Evolutionary conservation across 495 filamentous ascomycete genomes (phyloP).

Genomic region (Paragyromitra xinjiangensis): DNA sequence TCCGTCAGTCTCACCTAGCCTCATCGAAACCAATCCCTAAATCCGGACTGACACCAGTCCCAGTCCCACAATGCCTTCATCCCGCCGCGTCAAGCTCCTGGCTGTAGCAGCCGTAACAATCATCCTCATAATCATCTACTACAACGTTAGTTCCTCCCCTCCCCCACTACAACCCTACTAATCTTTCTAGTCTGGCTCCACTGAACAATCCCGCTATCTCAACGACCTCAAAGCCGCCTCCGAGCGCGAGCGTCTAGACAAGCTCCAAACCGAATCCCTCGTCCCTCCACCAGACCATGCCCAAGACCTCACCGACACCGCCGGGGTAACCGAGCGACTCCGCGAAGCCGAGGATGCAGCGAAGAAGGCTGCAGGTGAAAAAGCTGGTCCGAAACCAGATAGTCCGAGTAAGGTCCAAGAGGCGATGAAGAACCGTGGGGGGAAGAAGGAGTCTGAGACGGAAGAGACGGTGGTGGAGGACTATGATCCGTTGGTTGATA

Average conservation of each 20-base stretch:
- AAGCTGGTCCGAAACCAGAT: constrained; percentile 44
- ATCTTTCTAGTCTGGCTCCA: constrained; percentile 7
- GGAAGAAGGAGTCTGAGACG: constrained; percentile 22
- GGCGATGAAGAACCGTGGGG: constrained; percentile 22
- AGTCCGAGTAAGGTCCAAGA: constrained; percentile 34
- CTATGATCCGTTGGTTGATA: constrained; percentile 37
- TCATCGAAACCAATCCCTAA: constrained; percentile 18
- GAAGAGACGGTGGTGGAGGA: neutral
- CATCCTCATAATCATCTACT: constrained; percentile 45
- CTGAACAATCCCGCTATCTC: constrained; percentile 29
- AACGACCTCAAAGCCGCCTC: constrained; percentile 27
- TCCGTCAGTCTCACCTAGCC: neutral
- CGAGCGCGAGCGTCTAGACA: constrained; percentile 31
- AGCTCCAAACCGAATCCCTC: constrained; percentile 30
- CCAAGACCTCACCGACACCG: constrained; percentile 44
- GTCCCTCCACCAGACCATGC: constrained; percentile 36
- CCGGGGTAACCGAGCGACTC: constrained; percentile 39
- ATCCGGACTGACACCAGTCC: neutral
- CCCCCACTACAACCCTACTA: neutral
- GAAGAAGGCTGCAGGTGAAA: constrained; percentile 46
- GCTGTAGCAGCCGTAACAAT: constrained; percentile 42
- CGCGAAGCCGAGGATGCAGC: constrained; percentile 45
- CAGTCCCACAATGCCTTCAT: constrained; percentile 44
- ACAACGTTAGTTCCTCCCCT: constrained; percentile 21
- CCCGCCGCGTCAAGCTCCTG: constrained; percentile 47